These are phyloP conservation scores for Larix kaempferi DNA, from an alignment of 75 land plant genomes.

Conservation along the genomic window DNA sequence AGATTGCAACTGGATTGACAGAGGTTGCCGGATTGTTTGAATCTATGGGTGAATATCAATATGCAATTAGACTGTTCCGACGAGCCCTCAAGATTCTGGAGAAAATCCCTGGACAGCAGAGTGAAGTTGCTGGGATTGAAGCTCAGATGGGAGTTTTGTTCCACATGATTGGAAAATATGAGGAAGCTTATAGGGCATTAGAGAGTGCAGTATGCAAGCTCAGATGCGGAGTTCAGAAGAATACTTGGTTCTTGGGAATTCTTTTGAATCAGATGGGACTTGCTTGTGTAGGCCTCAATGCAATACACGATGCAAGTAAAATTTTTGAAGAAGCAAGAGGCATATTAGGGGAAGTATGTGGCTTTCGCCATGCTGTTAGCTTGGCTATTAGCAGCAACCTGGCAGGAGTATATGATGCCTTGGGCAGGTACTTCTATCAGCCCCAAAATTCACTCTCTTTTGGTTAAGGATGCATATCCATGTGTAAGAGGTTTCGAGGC, in stretches of 20 bases:
- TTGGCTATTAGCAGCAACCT: slow-evolving; percentile 37
- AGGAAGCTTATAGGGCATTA: slow-evolving; percentile 22
- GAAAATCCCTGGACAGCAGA: slow-evolving; percentile 28
- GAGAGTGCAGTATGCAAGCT: slow-evolving; percentile 27
- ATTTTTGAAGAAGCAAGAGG: slow-evolving; percentile 31
- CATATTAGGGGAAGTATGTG: slow-evolving; percentile 34
- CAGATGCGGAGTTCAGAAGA: slow-evolving; percentile 16
- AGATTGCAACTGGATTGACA: slow-evolving; percentile 29
- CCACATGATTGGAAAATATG: slow-evolving; percentile 22
- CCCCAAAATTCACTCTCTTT: too few species aligned
- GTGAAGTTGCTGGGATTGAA: slow-evolving; percentile 29
- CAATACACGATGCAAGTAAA: slow-evolving; percentile 20
- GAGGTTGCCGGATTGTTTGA: slow-evolving; percentile 30
- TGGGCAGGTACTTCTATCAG: slow-evolving; percentile 23
- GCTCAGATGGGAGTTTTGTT: slow-evolving; percentile 43
- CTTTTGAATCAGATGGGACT: slow-evolving; percentile 41
- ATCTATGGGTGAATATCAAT: slow-evolving; percentile 24
- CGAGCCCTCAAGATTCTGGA: slow-evolving; percentile 28
- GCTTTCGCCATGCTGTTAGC: slow-evolving; percentile 29
- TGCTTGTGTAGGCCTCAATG: slow-evolving; percentile 31
- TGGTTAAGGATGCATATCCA: too few species aligned
- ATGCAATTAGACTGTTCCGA: slow-evolving; percentile 20
- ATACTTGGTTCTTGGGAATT: slow-evolving; percentile 25
- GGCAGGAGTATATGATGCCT: slow-evolving; percentile 36
- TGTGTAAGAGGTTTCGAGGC: too few species aligned